phyloP scores from a whole-genome alignment of 2,329 filamentous ascomycete species.

The Annulohypoxylon truncatum region DNA sequence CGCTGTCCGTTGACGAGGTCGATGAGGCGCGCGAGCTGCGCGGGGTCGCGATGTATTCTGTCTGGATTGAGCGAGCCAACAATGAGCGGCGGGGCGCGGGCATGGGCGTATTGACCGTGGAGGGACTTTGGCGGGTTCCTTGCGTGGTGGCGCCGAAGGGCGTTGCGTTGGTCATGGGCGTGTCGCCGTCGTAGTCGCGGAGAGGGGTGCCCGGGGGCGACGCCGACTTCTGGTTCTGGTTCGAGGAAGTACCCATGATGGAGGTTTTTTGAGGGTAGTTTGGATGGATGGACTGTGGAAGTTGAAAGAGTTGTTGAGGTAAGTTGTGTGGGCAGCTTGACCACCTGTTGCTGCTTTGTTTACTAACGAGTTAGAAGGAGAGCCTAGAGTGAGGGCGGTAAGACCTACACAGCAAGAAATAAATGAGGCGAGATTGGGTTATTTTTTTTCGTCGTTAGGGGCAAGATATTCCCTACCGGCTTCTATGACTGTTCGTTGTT shows the following conservation, averaged over 20 bases:
- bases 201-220: background rate
- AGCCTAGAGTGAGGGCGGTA: background rate
- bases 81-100: background rate
- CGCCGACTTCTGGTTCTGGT: background rate
- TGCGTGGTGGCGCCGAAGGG: no score
- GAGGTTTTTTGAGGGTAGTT: background rate
- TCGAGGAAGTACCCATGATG: background rate
- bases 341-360: background rate
- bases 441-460: background rate
- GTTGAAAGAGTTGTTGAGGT: background rate
- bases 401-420: background rate
- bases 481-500: background rate
- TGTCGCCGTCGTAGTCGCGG: background rate
- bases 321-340: background rate
- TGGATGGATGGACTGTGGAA: background rate
- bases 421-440: background rate
- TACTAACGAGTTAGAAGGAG: background rate
- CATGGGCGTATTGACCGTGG: no score
- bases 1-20: background rate
- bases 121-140: background rate
- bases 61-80: fast-evolving
- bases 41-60: background rate
- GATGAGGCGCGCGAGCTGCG: background rate
- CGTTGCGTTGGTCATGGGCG: background rate
- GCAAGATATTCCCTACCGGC: background rate